These are phyloP conservation scores for Amylocarpus encephaloides DNA, from an alignment of 2,329 filamentous ascomycete genomes.

Conservation along the genomic window DNA sequence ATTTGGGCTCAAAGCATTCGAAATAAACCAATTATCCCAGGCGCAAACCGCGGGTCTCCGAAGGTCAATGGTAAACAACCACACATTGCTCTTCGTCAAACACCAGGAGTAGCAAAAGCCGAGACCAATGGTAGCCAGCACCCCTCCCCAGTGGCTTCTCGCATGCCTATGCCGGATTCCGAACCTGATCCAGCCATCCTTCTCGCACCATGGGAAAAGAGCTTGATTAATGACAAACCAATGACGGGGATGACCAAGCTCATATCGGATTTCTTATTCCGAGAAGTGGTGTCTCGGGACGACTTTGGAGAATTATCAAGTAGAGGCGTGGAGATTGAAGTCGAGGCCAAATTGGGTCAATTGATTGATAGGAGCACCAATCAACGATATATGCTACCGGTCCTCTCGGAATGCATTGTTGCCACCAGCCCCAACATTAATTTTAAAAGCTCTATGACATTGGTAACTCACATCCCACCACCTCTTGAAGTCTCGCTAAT, in stretches of 20 bases:
- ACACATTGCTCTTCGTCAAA: conserved; percentile 6
- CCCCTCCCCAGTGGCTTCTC: conserved; percentile 9
- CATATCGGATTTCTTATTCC: conserved; percentile 76
- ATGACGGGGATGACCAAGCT: conserved; percentile 67
- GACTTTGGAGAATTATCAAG: conserved; percentile 57
- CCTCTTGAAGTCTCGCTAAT: conserved; percentile 12
- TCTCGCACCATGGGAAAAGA: conserved; percentile 56
- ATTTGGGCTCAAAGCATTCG: conserved; percentile 36
- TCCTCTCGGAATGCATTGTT: conserved; percentile 66
- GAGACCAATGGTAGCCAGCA: conserved; percentile 26
- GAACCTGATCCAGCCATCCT: conserved; percentile 16
- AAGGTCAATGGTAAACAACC: conserved; percentile 25
- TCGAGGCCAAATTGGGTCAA: conserved; percentile 88
- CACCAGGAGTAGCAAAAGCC: conserved; percentile 15
- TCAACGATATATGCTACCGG: conserved; percentile 59
- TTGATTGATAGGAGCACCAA: conserved; percentile 69
- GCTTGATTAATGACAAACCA: conserved; percentile 64
- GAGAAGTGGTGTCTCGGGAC: conserved; percentile 61
- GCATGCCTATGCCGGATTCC: conserved; percentile 3
- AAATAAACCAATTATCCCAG: conserved; percentile 7
- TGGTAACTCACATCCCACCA: conserved; percentile 48
- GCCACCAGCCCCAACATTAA: conserved; percentile 52
- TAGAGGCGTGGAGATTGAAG: conserved; percentile 71
- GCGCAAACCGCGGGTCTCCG: conserved; percentile 26
- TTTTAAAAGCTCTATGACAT: conserved; percentile 87